Evolutionary conservation across 2,329 filamentous ascomycete species (phyloP).

Genomic region (Phoma herbarum): DNA sequence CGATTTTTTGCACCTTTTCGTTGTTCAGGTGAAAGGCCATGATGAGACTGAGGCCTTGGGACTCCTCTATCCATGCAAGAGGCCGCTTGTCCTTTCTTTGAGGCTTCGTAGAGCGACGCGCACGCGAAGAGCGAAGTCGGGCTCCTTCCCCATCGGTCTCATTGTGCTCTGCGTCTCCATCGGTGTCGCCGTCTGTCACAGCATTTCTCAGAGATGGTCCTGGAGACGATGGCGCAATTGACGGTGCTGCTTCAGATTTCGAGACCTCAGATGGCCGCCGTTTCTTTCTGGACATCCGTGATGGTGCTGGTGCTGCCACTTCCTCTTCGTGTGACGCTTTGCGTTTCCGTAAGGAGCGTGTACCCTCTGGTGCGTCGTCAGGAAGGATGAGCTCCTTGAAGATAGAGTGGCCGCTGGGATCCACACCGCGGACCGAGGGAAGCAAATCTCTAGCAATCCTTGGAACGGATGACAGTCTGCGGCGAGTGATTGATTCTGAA

Average conservation of each 20-base stretch:
- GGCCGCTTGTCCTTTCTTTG: constrained; percentile 48
- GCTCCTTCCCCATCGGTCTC: constrained; percentile 43
- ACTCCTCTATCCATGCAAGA: constrained; percentile 49
- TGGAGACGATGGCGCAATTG: constrained; percentile 43
- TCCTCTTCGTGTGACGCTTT: constrained; percentile 79
- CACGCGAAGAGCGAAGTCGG: constrained; percentile 43
- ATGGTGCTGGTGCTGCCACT: constrained; percentile 60
- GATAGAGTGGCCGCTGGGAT: constrained; percentile 72
- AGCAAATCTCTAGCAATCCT: constrained; percentile 76
- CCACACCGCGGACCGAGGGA: constrained; percentile 71
- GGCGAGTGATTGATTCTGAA: constrained; percentile 51
- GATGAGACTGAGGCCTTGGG: constrained; percentile 41
- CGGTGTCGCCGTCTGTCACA: constrained; percentile 44
- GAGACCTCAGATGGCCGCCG: constrained; percentile 50
- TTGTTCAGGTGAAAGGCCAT: constrained; percentile 56
- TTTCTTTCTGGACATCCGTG: constrained; percentile 54
- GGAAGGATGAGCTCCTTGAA: constrained; percentile 77
- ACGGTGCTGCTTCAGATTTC: constrained; percentile 42
- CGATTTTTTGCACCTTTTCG: constrained; percentile 67
- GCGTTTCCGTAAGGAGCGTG: constrained; percentile 81
- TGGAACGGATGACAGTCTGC: constrained; percentile 68
- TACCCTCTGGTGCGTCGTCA: constrained; percentile 77
- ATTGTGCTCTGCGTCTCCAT: constrained; percentile 37
- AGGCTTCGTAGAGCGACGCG: constrained; percentile 42
- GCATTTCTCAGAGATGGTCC: constrained; percentile 38